phyloP scores from a whole-genome alignment of 148 eudicot species.

The Rhododendron molle region DNA sequence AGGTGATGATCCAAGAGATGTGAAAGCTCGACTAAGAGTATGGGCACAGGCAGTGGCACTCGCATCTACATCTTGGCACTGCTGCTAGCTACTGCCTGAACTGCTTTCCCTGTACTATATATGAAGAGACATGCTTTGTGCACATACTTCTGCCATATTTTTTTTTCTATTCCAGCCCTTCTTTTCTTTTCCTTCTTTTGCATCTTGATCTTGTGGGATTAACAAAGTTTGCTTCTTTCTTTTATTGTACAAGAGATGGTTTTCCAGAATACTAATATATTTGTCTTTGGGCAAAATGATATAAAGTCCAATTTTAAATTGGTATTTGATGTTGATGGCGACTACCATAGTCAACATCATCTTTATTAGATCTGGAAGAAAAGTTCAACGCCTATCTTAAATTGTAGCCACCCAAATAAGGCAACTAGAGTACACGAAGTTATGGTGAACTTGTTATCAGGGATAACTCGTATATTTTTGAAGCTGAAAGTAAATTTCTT shows the following conservation, averaged over 20 bases:
- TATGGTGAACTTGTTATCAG: no score
- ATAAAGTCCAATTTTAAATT: no score
- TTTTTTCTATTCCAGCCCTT: neutral
- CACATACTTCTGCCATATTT: neutral
- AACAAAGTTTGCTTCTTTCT: neutral
- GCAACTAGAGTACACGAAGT: no score
- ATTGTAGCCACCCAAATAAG: no score
- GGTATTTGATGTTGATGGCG: no score
- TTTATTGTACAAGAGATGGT: neutral
- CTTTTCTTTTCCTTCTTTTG: neutral
- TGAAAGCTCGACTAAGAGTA: constrained; percentile 25
- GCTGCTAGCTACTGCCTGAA: neutral
- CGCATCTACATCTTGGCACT: constrained; percentile 18
- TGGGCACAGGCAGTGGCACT: constrained; percentile 42
- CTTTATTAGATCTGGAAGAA: no score
- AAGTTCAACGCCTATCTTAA: no score
- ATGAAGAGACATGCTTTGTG: neutral
- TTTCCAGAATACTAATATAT: neutral
- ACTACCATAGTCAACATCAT: no score
- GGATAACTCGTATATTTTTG: no score
- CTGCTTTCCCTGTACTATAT: neutral
- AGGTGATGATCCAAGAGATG: constrained; percentile 32
- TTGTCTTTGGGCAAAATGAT: neutral
- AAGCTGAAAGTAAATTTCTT: no score
- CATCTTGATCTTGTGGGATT: neutral